phyloP scores from a whole-genome alignment of 176 grass and related monocot genomes.

The Phoenix dactylifera region DNA sequence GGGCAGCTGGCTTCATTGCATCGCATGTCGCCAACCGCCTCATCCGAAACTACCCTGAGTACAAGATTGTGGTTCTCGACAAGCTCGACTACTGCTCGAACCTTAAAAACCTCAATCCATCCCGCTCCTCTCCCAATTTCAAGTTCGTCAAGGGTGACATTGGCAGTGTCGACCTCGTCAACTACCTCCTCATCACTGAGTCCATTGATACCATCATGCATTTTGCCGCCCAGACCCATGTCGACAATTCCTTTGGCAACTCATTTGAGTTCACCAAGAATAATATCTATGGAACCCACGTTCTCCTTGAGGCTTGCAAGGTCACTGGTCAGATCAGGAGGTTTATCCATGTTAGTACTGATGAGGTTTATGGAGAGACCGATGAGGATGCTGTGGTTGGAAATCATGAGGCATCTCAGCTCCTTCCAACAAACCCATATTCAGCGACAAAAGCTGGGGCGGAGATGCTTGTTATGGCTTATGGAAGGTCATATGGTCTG shows the following conservation, averaged over 20 bases:
- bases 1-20: constrained; percentile 18
- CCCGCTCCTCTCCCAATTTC: constrained; percentile 7
- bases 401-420: constrained; percentile 18
- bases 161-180: constrained; percentile 16
- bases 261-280: constrained; percentile 24
- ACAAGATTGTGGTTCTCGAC: constrained; percentile 22
- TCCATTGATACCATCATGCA: constrained; percentile 23
- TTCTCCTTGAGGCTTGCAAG: constrained; percentile 20
- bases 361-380: constrained; percentile 19
- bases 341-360: constrained; percentile 22
- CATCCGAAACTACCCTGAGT: constrained; percentile 13
- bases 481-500: constrained; percentile 20
- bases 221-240: constrained; percentile 21
- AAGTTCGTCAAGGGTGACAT: constrained; percentile 21
- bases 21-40: constrained; percentile 14
- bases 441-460: constrained; percentile 18
- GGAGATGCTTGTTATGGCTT: constrained; percentile 25
- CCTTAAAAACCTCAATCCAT: constrained; percentile 15
- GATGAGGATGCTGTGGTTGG: constrained; percentile 21
- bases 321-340: constrained; percentile 18
- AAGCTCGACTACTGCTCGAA: constrained; percentile 24
- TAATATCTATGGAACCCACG: constrained; percentile 20
- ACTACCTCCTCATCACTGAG: constrained; percentile 20
- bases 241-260: constrained; percentile 21
- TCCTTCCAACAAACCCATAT: constrained; percentile 18